These are phyloP conservation scores for Leccinum pseudoinsigne DNA, from an alignment of 1,284 basidiomycete genomes.

Conservation along the genomic window DNA sequence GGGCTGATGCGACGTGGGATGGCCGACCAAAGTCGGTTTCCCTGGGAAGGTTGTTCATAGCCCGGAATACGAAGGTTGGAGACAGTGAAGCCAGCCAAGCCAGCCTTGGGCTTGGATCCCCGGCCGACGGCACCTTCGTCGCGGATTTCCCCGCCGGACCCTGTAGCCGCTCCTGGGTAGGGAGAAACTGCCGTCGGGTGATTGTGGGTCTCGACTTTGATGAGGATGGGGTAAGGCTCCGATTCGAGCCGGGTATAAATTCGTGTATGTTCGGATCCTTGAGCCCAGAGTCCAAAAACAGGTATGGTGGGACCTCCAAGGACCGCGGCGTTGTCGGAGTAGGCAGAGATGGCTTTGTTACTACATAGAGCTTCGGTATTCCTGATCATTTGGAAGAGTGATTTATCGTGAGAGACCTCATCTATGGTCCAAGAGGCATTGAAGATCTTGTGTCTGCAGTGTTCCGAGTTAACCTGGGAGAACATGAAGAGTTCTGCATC, in stretches of 20 bases:
- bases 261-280: conserved; percentile 30
- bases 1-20: conserved; percentile 86
- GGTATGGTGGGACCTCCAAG: conserved; percentile 79
- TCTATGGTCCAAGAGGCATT: conserved; percentile 97
- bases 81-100: conserved; percentile 92
- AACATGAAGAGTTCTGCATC: conserved; percentile 99
- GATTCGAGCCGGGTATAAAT: conserved; percentile 54
- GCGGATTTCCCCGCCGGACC: conserved; percentile 97
- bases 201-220: conserved; percentile 99
- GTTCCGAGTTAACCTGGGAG: conserved; percentile 99
- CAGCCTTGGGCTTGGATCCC: conserved; percentile 97
- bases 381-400: conserved; percentile 97
- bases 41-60: conserved; percentile 88
- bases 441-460: conserved; percentile 99
- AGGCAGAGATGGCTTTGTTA: conserved; percentile 89
- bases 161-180: conserved; percentile 96
- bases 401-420: conserved; percentile 63
- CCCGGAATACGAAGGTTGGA: conserved; percentile 93
- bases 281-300: conserved; percentile 71
- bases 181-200: conserved; percentile 99
- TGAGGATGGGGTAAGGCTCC: conserved; percentile 88
- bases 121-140: conserved; percentile 97
- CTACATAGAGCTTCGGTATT: conserved; percentile 88
- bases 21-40: conserved; percentile 92
- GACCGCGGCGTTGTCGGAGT: conserved; percentile 98